phyloP scores from a whole-genome alignment of 2,329 filamentous ascomycete genomes.

The Colletotrichum spinosum region DNA sequence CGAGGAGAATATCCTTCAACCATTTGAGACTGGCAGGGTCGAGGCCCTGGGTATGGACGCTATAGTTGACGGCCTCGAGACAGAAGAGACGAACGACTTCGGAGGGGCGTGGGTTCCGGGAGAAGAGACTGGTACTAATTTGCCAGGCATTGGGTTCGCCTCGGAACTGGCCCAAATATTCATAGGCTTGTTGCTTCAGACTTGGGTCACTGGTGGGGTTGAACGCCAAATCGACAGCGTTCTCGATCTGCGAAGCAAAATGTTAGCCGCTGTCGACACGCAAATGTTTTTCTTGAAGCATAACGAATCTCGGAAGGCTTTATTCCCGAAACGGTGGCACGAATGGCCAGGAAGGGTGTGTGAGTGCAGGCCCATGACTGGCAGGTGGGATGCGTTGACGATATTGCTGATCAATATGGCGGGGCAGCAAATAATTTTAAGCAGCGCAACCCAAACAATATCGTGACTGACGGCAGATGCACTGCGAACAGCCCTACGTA shows the following conservation, averaged over 20 bases:
- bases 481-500: constrained; percentile 44
- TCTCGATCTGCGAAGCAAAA: constrained; percentile 76
- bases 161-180: constrained; percentile 83
- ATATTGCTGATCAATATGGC: constrained; percentile 42
- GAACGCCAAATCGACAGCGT: constrained; percentile 94
- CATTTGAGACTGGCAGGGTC: constrained; percentile 78
- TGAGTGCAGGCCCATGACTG: constrained; percentile 8
- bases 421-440: constrained; percentile 40
- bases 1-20: constrained; percentile 84
- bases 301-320: too few relatives aligned
- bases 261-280: constrained; percentile 9
- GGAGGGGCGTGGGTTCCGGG: constrained; percentile 77
- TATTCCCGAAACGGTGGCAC: not conserved
- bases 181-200: constrained; percentile 84
- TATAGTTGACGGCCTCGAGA: constrained; percentile 93
- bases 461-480: constrained; percentile 29
- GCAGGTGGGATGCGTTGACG: constrained; percentile 38
- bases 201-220: constrained; percentile 80
- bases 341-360: not conserved
- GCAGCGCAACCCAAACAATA: constrained; percentile 13
- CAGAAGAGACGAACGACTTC: constrained; percentile 91
- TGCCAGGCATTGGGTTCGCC: constrained; percentile 90
- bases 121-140: constrained; percentile 88
- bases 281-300: not conserved
- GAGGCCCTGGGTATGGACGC: constrained; percentile 82